These are phyloP conservation scores for Aspergillus egyptiacus DNA, from an alignment of 495 filamentous ascomycete species.

Conservation along the genomic window DNA sequence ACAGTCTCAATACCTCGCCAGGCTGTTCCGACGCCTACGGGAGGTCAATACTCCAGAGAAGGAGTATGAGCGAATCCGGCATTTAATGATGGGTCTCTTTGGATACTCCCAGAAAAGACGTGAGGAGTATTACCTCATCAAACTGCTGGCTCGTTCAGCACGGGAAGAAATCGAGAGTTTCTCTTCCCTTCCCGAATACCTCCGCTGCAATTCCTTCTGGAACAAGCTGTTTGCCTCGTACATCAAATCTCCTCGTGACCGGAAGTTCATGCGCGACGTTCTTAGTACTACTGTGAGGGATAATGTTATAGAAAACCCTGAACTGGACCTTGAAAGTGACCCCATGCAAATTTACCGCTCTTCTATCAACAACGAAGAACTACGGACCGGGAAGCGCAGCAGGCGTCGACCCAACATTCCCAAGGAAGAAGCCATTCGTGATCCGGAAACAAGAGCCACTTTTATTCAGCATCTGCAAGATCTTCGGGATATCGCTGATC, in stretches of 20 bases:
- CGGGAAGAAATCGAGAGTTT: constrained; percentile 80
- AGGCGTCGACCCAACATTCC: constrained; percentile 72
- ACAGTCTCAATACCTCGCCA: constrained; percentile 86
- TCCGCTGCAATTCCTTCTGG: constrained; percentile 92
- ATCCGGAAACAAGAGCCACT: constrained; percentile 81
- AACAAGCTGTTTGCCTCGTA: constrained; percentile 78
- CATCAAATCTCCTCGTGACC: constrained; percentile 83
- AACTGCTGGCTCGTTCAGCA: constrained; percentile 74
- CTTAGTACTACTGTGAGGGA: constrained; percentile 77
- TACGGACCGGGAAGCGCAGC: constrained; percentile 81
- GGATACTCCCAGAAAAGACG: constrained; percentile 94
- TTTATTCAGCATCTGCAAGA: constrained; percentile 93
- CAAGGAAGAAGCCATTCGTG: constrained; percentile 86
- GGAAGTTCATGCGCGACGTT: constrained; percentile 83
- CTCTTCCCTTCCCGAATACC: constrained; percentile 69
- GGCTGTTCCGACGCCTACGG: constrained; percentile 76
- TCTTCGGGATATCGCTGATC: constrained; percentile 85
- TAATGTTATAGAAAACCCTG: constrained; percentile 84
- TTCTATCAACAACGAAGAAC: constrained; percentile 91
- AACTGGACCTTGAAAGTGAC: constrained; percentile 90
- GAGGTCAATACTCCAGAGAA: constrained; percentile 85
- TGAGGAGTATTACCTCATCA: constrained; percentile 95
- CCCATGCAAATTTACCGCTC: constrained; percentile 96
- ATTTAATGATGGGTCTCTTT: constrained; percentile 93
- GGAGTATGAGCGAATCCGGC: constrained; percentile 85